Percentiles rank a stretch among this genome's conserved stretches.
phyloP scores from a whole-genome alignment of 345 rosid genomes.

The Arabis alpina region DNA sequence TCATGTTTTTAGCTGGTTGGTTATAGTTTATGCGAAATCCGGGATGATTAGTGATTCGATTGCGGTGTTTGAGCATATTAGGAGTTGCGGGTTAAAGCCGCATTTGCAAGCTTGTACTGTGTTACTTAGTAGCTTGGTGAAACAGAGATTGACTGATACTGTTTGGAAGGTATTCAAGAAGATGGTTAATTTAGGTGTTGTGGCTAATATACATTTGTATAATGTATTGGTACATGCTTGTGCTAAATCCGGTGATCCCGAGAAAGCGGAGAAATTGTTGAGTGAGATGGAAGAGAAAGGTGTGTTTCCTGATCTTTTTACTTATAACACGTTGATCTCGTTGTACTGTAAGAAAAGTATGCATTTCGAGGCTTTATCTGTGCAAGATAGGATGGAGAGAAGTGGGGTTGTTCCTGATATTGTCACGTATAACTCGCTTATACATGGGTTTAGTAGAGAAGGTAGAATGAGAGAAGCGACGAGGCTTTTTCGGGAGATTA shows the following conservation, averaged over 20 bases:
- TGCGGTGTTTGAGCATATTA: conserved; percentile 78
- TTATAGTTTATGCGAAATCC: conserved; percentile 63
- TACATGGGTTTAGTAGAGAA: conserved; percentile 77
- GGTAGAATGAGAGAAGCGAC: conserved; percentile 95
- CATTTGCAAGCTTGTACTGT: conserved; percentile 96
- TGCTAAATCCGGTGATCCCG: conserved; percentile 70
- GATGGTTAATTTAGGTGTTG: conserved; percentile 72
- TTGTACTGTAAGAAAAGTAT: conserved; percentile 81
- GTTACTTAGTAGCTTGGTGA: conserved; percentile 65
- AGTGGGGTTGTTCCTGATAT: conserved; percentile 73
- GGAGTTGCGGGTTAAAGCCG: conserved; percentile 56
- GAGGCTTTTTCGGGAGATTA: conserved; percentile 73
- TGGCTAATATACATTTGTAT: conserved; percentile 72
- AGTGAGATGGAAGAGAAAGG: conserved; percentile 77
- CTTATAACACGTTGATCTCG: conserved; percentile 77
- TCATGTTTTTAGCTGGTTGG: conserved; percentile 86
- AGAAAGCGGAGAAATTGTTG: conserved; percentile 70
- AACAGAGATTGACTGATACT: conserved; percentile 66
- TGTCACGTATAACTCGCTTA: conserved; percentile 77
- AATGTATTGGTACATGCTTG: conserved; percentile 93
- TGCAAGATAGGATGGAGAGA: conserved; percentile 88
- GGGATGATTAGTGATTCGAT: conserved; percentile 70
- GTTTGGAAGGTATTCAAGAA: conserved; percentile 87
- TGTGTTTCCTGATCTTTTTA: conserved; percentile 68
- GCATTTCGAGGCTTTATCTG: conserved; percentile 86